Percentiles rank a stretch among this genome's conserved stretches.
These are phyloP conservation scores for Rhytidiadelphus loreus DNA, from an alignment of 225 moss, liverwort and hornwort genomes.

Conservation along the genomic window DNA sequence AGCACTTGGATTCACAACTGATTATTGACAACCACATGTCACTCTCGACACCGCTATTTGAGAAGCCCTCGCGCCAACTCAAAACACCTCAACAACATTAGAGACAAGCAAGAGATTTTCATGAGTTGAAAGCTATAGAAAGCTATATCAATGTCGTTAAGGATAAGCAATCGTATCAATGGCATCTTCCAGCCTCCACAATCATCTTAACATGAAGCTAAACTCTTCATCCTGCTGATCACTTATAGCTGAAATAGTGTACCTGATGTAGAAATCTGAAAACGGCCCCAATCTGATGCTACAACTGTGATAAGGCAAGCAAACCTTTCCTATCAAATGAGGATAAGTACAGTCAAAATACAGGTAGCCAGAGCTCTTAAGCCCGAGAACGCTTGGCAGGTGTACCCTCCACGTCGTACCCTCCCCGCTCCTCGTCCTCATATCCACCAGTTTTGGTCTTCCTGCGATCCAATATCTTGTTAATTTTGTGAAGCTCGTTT, in stretches of 20 bases:
- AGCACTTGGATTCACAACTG: background rate
- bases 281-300: background rate
- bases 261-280: background rate
- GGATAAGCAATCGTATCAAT: background rate
- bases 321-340: background rate
- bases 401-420: conserved; percentile 61
- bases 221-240: background rate
- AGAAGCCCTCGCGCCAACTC: background rate
- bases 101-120: background rate
- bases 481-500: conserved; percentile 97
- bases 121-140: background rate
- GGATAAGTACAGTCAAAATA: background rate
- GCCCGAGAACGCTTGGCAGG: conserved; percentile 65
- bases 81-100: background rate
- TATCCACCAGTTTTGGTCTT: conserved; percentile 82
- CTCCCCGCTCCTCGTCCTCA: conserved; percentile 65
- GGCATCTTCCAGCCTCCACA: background rate
- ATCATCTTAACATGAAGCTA: background rate
- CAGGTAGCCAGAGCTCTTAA: background rate
- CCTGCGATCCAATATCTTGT: conserved; percentile 91
- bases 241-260: background rate
- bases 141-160: background rate
- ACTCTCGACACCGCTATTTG: background rate
- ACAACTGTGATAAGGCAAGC: background rate
- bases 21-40: background rate